Evolutionary conservation across 305 asterid species (phyloP).

Genomic region (Fraxinus velutina): DNA sequence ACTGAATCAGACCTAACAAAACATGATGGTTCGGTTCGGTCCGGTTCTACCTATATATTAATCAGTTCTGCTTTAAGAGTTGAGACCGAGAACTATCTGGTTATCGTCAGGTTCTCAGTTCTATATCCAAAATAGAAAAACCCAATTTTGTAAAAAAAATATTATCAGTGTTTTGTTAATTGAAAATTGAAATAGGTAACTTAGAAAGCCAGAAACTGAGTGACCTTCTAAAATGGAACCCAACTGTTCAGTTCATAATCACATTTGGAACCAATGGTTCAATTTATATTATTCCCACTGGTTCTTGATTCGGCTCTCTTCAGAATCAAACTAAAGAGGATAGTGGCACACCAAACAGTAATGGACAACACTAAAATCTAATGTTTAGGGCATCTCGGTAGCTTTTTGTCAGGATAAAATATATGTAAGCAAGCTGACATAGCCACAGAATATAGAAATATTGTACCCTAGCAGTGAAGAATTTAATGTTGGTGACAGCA

Average conservation of each 20-base stretch:
- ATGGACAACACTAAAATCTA: constrained; percentile 7
- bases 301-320: not conserved
- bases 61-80: not conserved
- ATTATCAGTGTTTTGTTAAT: not conserved
- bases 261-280: not conserved
- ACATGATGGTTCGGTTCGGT: not conserved
- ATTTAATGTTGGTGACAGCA: constrained; percentile 20
- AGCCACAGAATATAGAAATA: not conserved
- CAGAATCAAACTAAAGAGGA: not conserved
- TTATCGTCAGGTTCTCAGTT: not conserved
- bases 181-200: not conserved
- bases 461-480: constrained; percentile 17
- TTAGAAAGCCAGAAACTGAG: not conserved
- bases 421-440: not conserved
- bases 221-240: not conserved
- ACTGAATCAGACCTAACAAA: not conserved
- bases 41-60: not conserved
- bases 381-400: not conserved
- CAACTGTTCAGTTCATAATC: no score
- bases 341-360: not conserved
- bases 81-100: not conserved
- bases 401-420: constrained; percentile 13
- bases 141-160: not conserved
- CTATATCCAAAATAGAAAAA: not conserved
- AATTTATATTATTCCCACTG: not conserved